Evolutionary conservation across 225 moss, liverwort and hornwort species (phyloP).

Genomic region (Thuidium tamariscinum): DNA sequence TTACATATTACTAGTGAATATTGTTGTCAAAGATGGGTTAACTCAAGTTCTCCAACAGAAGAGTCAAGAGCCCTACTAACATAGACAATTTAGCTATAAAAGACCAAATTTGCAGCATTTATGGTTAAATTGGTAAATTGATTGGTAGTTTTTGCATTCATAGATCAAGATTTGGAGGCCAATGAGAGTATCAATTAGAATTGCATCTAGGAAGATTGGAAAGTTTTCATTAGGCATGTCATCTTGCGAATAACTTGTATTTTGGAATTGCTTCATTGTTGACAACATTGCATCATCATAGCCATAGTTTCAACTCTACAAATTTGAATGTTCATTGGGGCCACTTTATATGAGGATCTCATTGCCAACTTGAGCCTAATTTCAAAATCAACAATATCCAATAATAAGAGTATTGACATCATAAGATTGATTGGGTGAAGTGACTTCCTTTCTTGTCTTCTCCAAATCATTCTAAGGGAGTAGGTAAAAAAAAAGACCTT

Average conservation of each 20-base stretch:
- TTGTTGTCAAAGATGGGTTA: no score
- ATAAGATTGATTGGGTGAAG: no score
- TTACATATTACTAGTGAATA: neutral
- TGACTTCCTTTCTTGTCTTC: no score
- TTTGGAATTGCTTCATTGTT: neutral
- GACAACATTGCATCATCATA: accelerated
- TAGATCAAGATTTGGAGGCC: neutral
- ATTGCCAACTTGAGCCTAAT: no score
- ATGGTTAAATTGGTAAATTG: accelerated
- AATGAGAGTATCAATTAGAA: neutral
- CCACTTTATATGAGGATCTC: no score
- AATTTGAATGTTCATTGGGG: neutral
- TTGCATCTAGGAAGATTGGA: neutral
- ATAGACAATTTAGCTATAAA: neutral
- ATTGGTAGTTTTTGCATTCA: accelerated
- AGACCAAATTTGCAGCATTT: neutral
- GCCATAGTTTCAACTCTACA: accelerated
- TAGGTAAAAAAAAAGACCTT: no score
- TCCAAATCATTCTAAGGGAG: no score
- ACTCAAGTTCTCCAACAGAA: neutral
- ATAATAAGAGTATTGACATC: neutral
- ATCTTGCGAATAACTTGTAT: neutral
- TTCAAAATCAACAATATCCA: neutral
- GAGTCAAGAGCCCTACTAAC: neutral
- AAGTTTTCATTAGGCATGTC: neutral